A percentile compares a stretch with the other conserved stretches of the same genome.
Evolutionary conservation across 768 basidiomycete species (phyloP).

Genomic region (Exidia glandulosa): DNA sequence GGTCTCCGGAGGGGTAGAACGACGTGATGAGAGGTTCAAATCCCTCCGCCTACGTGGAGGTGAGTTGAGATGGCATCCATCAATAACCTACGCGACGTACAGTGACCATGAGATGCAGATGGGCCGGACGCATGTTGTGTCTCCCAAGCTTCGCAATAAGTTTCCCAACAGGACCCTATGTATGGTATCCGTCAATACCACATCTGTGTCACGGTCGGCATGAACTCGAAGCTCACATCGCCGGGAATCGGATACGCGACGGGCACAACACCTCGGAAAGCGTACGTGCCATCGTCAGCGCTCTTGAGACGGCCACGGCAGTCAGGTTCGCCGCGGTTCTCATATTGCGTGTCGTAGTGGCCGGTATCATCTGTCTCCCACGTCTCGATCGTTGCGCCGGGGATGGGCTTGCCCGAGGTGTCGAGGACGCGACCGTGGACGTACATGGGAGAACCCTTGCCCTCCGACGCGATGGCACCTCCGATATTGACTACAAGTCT

Average conservation of each 20-base stretch:
- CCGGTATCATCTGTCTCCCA: constrained; percentile 61
- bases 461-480: constrained; percentile 75
- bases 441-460: constrained; percentile 75
- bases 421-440: constrained; percentile 62
- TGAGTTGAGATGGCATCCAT: not conserved
- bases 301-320: constrained; percentile 59
- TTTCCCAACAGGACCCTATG: constrained; percentile 57
- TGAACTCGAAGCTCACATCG: constrained; percentile 36
- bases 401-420: constrained; percentile 53
- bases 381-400: constrained; percentile 62
- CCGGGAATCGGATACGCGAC: constrained; percentile 67
- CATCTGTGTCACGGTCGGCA: too few relatives aligned
- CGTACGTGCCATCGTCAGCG: constrained; percentile 51
- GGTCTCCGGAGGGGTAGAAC: constrained; percentile 61
- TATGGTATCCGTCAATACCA: too few relatives aligned
- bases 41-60: constrained; percentile 37
- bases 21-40: constrained; percentile 65
- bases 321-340: constrained; percentile 45
- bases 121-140: constrained; percentile 71
- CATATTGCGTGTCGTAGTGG: constrained; percentile 31
- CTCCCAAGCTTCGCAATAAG: constrained; percentile 46
- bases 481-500: constrained; percentile 44
- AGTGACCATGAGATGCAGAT: constrained; percentile 64
- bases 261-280: constrained; percentile 62
- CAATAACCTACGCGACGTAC: constrained; percentile 4